These are phyloP conservation scores for Cadophora sp. DNA, from an alignment of 2,329 filamentous ascomycete genomes.

Conservation along the genomic window DNA sequence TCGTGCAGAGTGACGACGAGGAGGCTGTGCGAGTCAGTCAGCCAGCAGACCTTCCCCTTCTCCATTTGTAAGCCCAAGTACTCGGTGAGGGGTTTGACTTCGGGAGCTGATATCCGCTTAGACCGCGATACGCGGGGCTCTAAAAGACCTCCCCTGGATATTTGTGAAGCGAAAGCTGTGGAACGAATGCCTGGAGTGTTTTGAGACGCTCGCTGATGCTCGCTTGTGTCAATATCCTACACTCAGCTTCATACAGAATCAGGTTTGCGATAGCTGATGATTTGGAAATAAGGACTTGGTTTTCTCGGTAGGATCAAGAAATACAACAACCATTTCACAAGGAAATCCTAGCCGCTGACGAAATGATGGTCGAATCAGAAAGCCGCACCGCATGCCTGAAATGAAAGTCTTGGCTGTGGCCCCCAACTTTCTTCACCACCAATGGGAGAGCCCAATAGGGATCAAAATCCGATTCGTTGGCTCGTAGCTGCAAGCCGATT, in stretches of 20 bases:
- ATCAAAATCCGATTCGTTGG: background rate
- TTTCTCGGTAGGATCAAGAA: background rate
- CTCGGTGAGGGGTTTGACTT: conserved; percentile 4
- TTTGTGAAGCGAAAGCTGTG: background rate
- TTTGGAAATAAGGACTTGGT: background rate
- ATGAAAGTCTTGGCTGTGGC: conserved; percentile 2
- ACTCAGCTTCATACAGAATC: background rate
- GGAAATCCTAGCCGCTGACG: too few species aligned
- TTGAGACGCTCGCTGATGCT: background rate
- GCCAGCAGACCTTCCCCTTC: background rate
- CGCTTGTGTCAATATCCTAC: background rate
- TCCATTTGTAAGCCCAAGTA: background rate
- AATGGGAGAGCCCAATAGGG: too few species aligned
- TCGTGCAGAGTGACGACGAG: conserved; percentile 5
- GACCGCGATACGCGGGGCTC: background rate
- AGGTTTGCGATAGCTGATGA: too few species aligned
- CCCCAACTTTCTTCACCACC: background rate
- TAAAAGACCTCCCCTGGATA: too few species aligned
- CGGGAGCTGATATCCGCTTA: background rate
- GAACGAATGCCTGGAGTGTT: background rate
- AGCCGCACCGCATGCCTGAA: background rate
- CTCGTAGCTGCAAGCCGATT: background rate
- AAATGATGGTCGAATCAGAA: background rate
- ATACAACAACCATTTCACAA: too few species aligned
- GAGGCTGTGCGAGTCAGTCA: background rate